Conservation (phyloP, 805 yeast genomes). For the Ogataea glucozyma region DNA sequence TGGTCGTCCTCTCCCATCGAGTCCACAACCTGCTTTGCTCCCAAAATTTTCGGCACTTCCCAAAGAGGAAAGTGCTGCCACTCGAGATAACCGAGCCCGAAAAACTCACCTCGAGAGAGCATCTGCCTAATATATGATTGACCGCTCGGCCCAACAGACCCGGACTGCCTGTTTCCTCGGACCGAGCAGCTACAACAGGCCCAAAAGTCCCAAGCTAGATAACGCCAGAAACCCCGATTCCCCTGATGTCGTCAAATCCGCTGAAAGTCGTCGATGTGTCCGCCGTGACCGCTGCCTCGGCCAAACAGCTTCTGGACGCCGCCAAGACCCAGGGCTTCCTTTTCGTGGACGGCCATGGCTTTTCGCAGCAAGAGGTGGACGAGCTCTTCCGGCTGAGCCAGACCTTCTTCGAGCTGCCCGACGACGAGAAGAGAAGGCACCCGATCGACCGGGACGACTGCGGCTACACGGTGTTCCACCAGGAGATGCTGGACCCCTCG, state of each 20-base stretch:
- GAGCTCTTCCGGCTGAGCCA: constrained; percentile 33
- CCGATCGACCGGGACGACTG: constrained; percentile 41
- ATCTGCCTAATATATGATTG: too few relatives aligned
- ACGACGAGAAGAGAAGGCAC: constrained; percentile 35
- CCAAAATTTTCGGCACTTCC: too few relatives aligned
- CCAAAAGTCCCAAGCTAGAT: too few relatives aligned
- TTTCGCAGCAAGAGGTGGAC: constrained; percentile 44
- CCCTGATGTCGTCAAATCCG: constrained; percentile 37
- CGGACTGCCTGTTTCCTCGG: too few relatives aligned
- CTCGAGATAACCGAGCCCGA: too few relatives aligned
- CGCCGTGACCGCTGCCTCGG: constrained; percentile 33
- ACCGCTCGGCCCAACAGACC: too few relatives aligned
- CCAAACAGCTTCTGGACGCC: constrained; percentile 42
- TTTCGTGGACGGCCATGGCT: constrained; percentile 54
- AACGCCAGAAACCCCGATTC: too few relatives aligned
- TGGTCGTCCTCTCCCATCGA: too few relatives aligned
- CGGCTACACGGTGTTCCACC: constrained; percentile 42
- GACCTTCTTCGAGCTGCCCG: constrained; percentile 41
- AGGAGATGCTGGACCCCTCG: constrained; percentile 41
- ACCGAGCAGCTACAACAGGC: too few relatives aligned
- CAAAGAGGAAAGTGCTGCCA: too few relatives aligned
- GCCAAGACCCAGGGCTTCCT: constrained; percentile 53
- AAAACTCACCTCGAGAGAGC: too few relatives aligned
- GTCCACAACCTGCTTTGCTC: too few relatives aligned
- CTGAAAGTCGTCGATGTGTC: constrained; percentile 48